Percentiles rank a stretch among this genome's conserved stretches.
These are phyloP conservation scores for Sugiyamaella pinicola DNA, from an alignment of 1,139 yeast genomes.

Conservation along the genomic window DNA sequence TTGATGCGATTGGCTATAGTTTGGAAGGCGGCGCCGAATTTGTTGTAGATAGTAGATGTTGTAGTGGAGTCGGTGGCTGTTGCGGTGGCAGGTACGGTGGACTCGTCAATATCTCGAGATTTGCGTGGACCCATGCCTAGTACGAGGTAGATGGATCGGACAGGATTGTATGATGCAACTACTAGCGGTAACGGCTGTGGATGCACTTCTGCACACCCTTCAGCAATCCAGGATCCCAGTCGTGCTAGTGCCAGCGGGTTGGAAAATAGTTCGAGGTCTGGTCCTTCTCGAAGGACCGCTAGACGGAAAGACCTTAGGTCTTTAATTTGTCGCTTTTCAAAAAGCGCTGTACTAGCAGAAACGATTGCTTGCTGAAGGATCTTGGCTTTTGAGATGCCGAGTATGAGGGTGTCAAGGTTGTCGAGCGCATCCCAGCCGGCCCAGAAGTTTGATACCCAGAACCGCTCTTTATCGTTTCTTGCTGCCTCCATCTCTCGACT, in stretches of 20 bases:
- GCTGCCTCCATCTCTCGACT: conserved; percentile 8
- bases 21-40: conserved; percentile 89
- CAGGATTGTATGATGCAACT: conserved; percentile 77
- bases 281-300: conserved; percentile 88
- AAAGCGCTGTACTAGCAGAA: conserved; percentile 81
- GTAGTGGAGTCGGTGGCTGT: conserved; percentile 39
- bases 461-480: conserved; percentile 14
- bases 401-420: conserved; percentile 59
- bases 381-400: conserved; percentile 82
- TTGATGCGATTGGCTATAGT: conserved; percentile 79
- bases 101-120: conserved; percentile 48
- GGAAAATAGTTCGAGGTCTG: conserved; percentile 72
- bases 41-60: conserved; percentile 48
- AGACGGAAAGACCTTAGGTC: conserved; percentile 79
- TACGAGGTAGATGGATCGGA: conserved; percentile 79
- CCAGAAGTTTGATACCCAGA: conserved; percentile 91
- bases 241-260: conserved; percentile 86
- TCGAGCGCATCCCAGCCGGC: conserved; percentile 90
- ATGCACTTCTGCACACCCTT: conserved; percentile 82
- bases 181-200: conserved; percentile 75
- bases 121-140: conserved; percentile 87
- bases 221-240: conserved; percentile 88
- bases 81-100: conserved; percentile 26
- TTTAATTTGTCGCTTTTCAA: conserved; percentile 79
- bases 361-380: conserved; percentile 81